Conservation (phyloP, 345 rosid genomes). For the Salix arbutifolia region DNA sequence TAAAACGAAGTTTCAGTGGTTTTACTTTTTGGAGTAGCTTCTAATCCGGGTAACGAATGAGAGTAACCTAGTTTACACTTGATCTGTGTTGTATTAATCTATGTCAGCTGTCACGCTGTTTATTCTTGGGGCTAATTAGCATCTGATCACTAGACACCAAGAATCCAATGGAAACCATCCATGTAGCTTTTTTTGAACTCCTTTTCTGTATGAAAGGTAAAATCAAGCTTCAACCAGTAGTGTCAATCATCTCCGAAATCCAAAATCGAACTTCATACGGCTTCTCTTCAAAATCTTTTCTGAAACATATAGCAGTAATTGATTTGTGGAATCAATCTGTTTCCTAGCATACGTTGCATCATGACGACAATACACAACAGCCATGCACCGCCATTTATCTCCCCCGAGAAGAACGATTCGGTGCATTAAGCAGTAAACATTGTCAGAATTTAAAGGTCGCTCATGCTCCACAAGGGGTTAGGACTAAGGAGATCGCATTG, state of each 20-base stretch:
- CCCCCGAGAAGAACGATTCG: not conserved
- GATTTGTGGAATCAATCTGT: not conserved
- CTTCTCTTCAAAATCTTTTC: not conserved
- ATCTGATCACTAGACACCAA: not conserved
- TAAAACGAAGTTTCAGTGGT: not conserved
- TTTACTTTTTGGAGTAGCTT: not conserved
- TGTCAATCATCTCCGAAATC: not conserved
- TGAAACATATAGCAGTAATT: not conserved
- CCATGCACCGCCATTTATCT: not conserved
- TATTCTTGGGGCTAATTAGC: not conserved
- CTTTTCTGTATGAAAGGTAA: not conserved
- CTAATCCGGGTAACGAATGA: slow-evolving; percentile 5
- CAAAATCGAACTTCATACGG: not conserved
- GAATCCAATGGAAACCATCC: not conserved
- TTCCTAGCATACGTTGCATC: not conserved
- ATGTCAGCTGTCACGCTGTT: not conserved
- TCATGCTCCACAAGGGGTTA: not conserved
- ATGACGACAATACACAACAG: not conserved
- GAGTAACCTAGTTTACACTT: not conserved
- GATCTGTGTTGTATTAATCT: not conserved
- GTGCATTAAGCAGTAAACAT: not conserved
- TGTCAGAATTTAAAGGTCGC: not conserved
- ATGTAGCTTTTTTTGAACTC: not conserved
- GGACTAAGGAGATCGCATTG: not conserved
- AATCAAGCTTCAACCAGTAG: not conserved